phyloP scores from a whole-genome alignment of 352 stramenopile genomes.

The Globisporangium lucens region DNA sequence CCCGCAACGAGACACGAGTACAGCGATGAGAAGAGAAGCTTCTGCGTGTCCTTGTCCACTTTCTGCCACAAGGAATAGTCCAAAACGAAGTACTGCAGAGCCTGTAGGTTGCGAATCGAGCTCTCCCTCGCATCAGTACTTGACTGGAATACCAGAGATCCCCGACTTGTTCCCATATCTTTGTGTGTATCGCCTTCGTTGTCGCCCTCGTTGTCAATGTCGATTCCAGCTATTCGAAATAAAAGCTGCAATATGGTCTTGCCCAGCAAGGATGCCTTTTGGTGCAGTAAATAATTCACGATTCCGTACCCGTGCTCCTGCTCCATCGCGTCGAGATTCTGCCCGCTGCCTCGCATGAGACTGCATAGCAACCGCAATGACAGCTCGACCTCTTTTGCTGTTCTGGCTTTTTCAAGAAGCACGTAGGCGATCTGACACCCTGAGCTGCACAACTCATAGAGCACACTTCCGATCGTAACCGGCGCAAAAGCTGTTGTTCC shows the following conservation, averaged over 20 bases:
- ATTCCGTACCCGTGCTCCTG: slow-evolving; percentile 72
- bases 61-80: slow-evolving; percentile 72
- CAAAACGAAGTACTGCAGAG: slow-evolving; percentile 68
- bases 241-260: slow-evolving; percentile 31
- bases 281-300: slow-evolving; percentile 61
- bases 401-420: slow-evolving; percentile 45
- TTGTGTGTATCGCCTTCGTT: not conserved
- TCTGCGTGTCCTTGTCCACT: slow-evolving; percentile 31
- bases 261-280: slow-evolving; percentile 48
- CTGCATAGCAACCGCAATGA: slow-evolving; percentile 39
- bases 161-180: not conserved
- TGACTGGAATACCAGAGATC: not conserved
- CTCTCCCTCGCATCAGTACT: slow-evolving; percentile 20
- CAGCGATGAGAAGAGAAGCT: slow-evolving; percentile 58
- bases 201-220: slow-evolving; percentile 25
- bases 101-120: slow-evolving; percentile 57
- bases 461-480: slow-evolving; percentile 32
- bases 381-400: slow-evolving; percentile 37
- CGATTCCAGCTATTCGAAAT: slow-evolving; percentile 56
- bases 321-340: slow-evolving; percentile 60
- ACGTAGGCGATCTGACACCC: slow-evolving; percentile 52
- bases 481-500: slow-evolving; percentile 25
- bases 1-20: slow-evolving; percentile 56
- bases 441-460: slow-evolving; percentile 46
- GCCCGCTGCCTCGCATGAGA: slow-evolving; percentile 29